These are phyloP conservation scores for Penicillium verhagenii DNA, from an alignment of 495 filamentous ascomycete species.

Conservation along the genomic window DNA sequence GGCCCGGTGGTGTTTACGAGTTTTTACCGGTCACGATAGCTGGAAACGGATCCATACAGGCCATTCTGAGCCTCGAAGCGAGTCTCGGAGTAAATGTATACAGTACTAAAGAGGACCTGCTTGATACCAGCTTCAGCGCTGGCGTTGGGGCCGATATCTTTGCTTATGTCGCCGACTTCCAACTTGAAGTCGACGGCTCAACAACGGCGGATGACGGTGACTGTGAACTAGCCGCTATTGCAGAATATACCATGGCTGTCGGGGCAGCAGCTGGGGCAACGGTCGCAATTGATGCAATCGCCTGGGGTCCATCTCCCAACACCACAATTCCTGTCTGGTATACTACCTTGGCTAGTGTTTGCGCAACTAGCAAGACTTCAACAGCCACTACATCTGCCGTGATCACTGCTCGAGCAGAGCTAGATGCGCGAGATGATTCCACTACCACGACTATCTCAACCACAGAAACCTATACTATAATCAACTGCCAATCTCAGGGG, in stretches of 20 bases:
- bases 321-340: slow-evolving; percentile 52
- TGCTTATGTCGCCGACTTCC: slow-evolving; percentile 53
- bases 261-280: slow-evolving; percentile 53
- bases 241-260: slow-evolving; percentile 48
- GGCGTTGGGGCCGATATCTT: slow-evolving; percentile 49
- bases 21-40: slow-evolving; percentile 54
- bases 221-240: slow-evolving; percentile 43
- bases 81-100: slow-evolving; percentile 38
- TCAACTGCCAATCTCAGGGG: slow-evolving; percentile 36
- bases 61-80: slow-evolving; percentile 30
- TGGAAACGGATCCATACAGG: slow-evolving; percentile 38
- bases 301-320: slow-evolving; percentile 49
- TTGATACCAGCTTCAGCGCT: slow-evolving; percentile 28
- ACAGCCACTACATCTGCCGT: slow-evolving; percentile 11
- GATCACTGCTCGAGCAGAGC: slow-evolving; percentile 24
- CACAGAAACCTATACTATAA: slow-evolving; percentile 35
- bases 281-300: slow-evolving; percentile 36
- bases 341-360: slow-evolving; percentile 48
- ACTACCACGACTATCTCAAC: slow-evolving; percentile 35
- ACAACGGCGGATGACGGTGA: slow-evolving; percentile 27
- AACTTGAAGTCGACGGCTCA: slow-evolving; percentile 43
- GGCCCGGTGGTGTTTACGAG: slow-evolving; percentile 53
- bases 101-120: no score
- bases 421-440: slow-evolving; percentile 18
- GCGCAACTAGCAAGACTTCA: slow-evolving; percentile 30